Conservation (phyloP, 192 early-diverging fungal species). For the Rhizoclosmatium globosum region DNA sequence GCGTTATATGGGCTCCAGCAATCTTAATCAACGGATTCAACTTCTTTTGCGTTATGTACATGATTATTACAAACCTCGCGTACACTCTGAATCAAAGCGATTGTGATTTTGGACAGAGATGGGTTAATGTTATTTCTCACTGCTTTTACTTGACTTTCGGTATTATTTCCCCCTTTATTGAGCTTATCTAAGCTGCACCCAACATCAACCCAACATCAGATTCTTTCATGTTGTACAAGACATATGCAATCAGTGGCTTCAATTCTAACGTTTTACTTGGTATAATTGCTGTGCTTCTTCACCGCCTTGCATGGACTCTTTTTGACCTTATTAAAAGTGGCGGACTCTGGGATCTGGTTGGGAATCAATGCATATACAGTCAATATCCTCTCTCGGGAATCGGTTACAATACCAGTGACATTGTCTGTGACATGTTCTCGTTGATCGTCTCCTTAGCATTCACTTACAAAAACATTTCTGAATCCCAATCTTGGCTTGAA, state of each 20-base stretch:
- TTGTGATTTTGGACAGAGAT: neutral
- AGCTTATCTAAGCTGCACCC: no score
- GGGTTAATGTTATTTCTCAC: neutral
- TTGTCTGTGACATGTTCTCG: neutral
- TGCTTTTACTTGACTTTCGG: neutral
- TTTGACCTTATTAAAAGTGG: neutral
- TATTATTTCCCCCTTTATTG: neutral
- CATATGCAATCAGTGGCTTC: neutral
- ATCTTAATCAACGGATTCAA: neutral
- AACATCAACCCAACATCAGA: neutral
- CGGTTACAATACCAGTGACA: neutral
- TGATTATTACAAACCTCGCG: neutral
- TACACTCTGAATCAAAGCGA: neutral
- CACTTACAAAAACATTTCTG: neutral
- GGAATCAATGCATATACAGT: neutral
- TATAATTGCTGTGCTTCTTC: neutral
- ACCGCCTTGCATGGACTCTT: neutral
- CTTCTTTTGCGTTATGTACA: neutral
- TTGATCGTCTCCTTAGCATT: neutral
- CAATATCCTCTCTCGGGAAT: neutral
- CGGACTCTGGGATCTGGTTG: neutral
- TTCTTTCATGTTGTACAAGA: conserved; percentile 5
- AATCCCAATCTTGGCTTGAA: neutral
- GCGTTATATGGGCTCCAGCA: neutral
- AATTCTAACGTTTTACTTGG: neutral